Conservation (phyloP, 495 filamentous ascomycete species). For the Friedmanniomyces simplex region DNA sequence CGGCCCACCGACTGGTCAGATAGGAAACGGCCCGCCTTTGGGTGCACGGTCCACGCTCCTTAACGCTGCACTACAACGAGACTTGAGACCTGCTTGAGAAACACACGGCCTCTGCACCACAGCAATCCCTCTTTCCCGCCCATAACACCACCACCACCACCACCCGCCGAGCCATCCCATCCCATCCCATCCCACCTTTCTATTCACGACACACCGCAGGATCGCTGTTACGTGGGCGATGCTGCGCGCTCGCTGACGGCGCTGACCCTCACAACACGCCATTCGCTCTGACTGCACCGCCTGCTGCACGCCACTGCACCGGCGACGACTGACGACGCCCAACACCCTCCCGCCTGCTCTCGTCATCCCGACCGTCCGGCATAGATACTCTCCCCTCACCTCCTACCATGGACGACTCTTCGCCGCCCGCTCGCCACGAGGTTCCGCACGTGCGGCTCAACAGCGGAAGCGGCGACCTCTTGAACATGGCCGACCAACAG, state of each 20-base stretch:
- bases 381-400: neutral
- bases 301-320: neutral
- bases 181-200: too few species aligned
- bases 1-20: neutral
- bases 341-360: neutral
- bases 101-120: neutral
- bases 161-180: neutral
- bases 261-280: neutral
- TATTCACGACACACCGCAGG: neutral
- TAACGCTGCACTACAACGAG: neutral
- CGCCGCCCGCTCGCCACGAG: slow-evolving; percentile 10
- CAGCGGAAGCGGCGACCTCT: slow-evolving; percentile 45
- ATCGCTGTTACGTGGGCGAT: neutral
- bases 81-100: neutral
- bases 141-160: neutral
- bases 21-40: neutral
- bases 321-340: neutral
- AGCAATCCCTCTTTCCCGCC: neutral
- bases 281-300: neutral
- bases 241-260: neutral
- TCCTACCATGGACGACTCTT: slow-evolving; percentile 2
- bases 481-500: slow-evolving; percentile 24
- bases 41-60: neutral
- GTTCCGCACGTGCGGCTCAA: slow-evolving; percentile 51
- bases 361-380: neutral